phyloP scores from a whole-genome alignment of 805 yeast genomes.

The Metschnikowia gelsemii region DNA sequence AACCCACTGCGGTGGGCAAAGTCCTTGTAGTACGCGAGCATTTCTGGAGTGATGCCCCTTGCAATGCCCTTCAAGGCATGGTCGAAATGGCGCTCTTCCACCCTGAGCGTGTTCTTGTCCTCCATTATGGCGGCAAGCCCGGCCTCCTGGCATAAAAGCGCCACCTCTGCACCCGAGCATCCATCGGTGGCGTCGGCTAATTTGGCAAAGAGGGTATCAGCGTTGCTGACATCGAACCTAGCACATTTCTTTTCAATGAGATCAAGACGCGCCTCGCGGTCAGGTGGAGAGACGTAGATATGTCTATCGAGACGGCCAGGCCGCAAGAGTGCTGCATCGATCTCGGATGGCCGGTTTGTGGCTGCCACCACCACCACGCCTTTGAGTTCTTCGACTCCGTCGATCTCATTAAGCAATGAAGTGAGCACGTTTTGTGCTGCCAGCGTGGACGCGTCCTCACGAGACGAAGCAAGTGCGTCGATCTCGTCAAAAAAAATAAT shows the following conservation, averaged over 20 bases:
- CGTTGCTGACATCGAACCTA: conserved; percentile 53
- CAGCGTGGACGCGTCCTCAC: conserved; percentile 63
- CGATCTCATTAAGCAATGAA: conserved; percentile 89
- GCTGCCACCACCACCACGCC: conserved; percentile 96
- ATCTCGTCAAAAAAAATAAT: conserved; percentile 95
- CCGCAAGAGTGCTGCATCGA: conserved; percentile 88
- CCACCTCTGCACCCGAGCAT: conserved; percentile 96
- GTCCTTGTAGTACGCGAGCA: conserved; percentile 71
- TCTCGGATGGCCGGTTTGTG: conserved; percentile 90
- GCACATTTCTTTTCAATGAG: conserved; percentile 69
- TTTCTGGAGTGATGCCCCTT: conserved; percentile 78
- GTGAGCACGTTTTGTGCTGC: conserved; percentile 86
- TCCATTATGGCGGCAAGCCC: conserved; percentile 94
- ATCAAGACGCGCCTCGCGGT: conserved; percentile 71
- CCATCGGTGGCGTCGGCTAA: conserved; percentile 76
- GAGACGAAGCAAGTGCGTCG: conserved; percentile 82
- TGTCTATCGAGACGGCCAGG: conserved; percentile 96
- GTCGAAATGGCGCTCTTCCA: conserved; percentile 66
- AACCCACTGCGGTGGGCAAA: conserved; percentile 47
- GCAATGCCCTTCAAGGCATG: conserved; percentile 67
- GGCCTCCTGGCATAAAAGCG: conserved; percentile 89
- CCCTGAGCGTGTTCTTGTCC: conserved; percentile 50
- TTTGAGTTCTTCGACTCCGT: conserved; percentile 92
- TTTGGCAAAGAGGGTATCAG: conserved; percentile 45
- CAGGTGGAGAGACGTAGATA: conserved; percentile 92